phyloP scores from a whole-genome alignment of 2,329 filamentous ascomycete genomes.

The Colletotrichum sp. region DNA sequence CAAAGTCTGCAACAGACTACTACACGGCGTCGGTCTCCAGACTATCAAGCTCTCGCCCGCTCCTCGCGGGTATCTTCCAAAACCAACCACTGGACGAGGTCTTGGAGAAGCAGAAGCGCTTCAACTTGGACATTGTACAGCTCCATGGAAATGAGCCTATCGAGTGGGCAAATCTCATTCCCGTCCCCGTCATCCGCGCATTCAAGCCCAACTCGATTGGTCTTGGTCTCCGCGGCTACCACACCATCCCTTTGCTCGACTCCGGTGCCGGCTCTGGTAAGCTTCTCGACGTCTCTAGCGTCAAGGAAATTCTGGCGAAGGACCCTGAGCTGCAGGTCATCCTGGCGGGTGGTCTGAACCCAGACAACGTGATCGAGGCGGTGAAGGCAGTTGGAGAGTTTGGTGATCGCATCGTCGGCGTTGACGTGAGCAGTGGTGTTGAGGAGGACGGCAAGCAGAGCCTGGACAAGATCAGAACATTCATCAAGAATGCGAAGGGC shows the following conservation, averaged over 20 bases:
- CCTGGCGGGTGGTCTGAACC: constrained; percentile 83
- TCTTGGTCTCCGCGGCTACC: constrained; percentile 77
- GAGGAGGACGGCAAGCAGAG: constrained; percentile 84
- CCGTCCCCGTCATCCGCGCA: constrained; percentile 87
- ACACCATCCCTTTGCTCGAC: constrained; percentile 84
- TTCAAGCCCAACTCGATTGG: constrained; percentile 81
- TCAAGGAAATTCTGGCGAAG: constrained; percentile 68
- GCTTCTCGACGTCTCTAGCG: constrained; percentile 72
- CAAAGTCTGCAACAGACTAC: constrained; percentile 62
- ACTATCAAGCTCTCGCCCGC: constrained; percentile 63
- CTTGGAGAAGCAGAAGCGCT: constrained; percentile 75
- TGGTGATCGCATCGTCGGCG: constrained; percentile 71
- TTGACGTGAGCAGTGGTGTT: constrained; percentile 95
- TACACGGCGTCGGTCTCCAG: constrained; percentile 64
- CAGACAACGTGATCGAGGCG: constrained; percentile 75
- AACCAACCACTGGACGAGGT: constrained; percentile 88
- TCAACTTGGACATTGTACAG: constrained; percentile 87
- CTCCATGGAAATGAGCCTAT: constrained; percentile 91
- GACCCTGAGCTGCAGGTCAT: constrained; percentile 78
- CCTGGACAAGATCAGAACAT: constrained; percentile 79
- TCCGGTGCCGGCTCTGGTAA: constrained; percentile 86
- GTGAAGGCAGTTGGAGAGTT: constrained; percentile 66
- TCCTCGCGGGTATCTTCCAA: constrained; percentile 92
- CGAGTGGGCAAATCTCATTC: constrained; percentile 89
- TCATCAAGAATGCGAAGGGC: constrained; percentile 77